Evolutionary conservation across 2,329 filamentous ascomycete species (phyloP).

Genomic region (Phyllosticta citribraziliensis): DNA sequence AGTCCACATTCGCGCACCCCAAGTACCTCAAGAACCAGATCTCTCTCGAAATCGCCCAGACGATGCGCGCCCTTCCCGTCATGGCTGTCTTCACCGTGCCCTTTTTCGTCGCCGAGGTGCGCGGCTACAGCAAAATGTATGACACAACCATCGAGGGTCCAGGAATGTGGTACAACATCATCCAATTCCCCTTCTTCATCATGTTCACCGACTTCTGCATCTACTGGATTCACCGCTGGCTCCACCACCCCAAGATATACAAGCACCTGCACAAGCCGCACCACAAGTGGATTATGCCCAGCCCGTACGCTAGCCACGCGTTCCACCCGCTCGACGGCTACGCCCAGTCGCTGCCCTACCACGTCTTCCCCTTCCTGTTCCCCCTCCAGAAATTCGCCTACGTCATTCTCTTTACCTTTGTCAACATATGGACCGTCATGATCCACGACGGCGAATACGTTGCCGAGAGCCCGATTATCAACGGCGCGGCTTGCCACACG

Average conservation of each 20-base stretch:
- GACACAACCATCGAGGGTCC: constrained; percentile 67
- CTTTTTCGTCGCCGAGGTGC: constrained; percentile 73
- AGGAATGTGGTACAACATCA: constrained; percentile 63
- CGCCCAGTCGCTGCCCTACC: constrained; percentile 81
- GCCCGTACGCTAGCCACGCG: constrained; percentile 81
- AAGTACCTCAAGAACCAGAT: constrained; percentile 95
- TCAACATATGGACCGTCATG: constrained; percentile 95
- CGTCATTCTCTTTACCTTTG: constrained; percentile 75
- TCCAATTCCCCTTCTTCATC: constrained; percentile 83
- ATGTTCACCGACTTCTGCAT: constrained; percentile 82
- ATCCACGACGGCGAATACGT: constrained; percentile 95
- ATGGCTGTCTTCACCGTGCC: constrained; percentile 77
- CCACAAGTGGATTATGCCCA: constrained; percentile 99
- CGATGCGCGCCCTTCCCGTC: constrained; percentile 63
- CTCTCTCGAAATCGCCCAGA: constrained; percentile 71
- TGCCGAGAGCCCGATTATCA: constrained; percentile 81
- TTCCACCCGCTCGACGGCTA: constrained; percentile 94
- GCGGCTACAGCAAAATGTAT: constrained; percentile 80
- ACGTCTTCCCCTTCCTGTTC: constrained; percentile 86
- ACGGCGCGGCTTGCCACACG: constrained; percentile 88
- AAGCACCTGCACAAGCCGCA: constrained; percentile 91
- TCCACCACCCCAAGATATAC: constrained; percentile 75
- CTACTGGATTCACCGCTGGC: constrained; percentile 82
- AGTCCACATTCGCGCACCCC: constrained; percentile 77
- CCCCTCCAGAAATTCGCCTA: constrained; percentile 87